These are phyloP conservation scores for Hypericum perforatum DNA, from an alignment of 345 rosid species.

Conservation along the genomic window DNA sequence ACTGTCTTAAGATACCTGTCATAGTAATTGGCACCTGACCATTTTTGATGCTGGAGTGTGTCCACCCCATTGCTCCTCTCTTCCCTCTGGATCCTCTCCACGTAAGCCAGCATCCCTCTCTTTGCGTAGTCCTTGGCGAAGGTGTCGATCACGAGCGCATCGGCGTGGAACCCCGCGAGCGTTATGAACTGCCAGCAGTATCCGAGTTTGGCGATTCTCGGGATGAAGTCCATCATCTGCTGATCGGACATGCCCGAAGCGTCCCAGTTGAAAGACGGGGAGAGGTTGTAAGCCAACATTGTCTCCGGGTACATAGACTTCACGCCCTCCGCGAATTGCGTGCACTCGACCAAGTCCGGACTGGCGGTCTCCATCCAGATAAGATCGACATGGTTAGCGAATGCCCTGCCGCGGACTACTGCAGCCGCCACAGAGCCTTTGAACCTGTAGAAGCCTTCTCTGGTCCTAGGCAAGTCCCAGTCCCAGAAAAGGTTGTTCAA, in stretches of 20 bases:
- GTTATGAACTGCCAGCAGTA: constrained; percentile 98
- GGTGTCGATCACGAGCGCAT: constrained; percentile 73
- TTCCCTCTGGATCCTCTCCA: constrained; percentile 94
- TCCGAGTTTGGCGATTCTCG: constrained; percentile 66
- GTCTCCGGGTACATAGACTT: constrained; percentile 54
- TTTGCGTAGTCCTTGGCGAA: constrained; percentile 70
- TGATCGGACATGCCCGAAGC: constrained; percentile 81
- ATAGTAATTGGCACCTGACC: constrained; percentile 95
- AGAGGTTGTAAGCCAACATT: constrained; percentile 90
- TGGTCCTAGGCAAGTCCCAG: constrained; percentile 89
- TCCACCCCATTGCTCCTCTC: constrained; percentile 89
- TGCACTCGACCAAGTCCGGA: constrained; percentile 74
- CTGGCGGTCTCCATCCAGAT: constrained; percentile 95
- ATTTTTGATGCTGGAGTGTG: constrained; percentile 93
- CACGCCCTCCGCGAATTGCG: constrained; percentile 62
- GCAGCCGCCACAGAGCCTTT: constrained; percentile 82
- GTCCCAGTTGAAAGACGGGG: constrained; percentile 96
- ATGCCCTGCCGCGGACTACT: constrained; percentile 78
- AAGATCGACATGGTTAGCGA: constrained; percentile 70
- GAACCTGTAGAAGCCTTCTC: constrained; percentile 94
- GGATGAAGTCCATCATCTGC: constrained; percentile 85
- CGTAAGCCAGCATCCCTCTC: constrained; percentile 93
- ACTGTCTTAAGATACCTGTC: constrained; percentile 79
- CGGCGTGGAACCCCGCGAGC: constrained; percentile 86
- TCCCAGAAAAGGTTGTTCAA: constrained; percentile 85